Conservation (phyloP, 768 basidiomycete species). For the Trichaptum fuscoviolaceum region DNA sequence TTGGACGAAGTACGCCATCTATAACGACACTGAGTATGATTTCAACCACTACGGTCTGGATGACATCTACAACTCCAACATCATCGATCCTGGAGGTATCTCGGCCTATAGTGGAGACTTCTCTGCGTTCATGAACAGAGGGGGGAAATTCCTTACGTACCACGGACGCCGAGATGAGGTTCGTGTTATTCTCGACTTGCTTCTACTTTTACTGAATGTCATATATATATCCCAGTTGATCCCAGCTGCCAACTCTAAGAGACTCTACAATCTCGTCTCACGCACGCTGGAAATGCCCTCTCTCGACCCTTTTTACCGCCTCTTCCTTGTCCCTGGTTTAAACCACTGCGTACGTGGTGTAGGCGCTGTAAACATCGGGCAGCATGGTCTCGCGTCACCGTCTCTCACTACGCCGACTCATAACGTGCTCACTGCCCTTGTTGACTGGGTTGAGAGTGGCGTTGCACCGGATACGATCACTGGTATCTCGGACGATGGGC, state of each 20-base stretch:
- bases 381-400: conserved; percentile 17
- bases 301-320: conserved; percentile 26
- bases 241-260: conserved; percentile 22
- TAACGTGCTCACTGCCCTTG: conserved; percentile 6
- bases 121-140: conserved; percentile 11
- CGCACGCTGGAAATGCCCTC: conserved; percentile 16
- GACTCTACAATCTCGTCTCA: conserved; percentile 18
- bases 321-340: conserved; percentile 30
- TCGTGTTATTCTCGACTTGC: neutral
- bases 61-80: neutral
- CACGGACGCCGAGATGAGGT: conserved; percentile 13
- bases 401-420: conserved; percentile 3
- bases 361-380: conserved; percentile 24
- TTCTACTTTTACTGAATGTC: neutral
- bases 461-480: conserved; percentile 7
- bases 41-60: neutral
- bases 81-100: neutral
- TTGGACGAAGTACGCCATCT: conserved; percentile 3
- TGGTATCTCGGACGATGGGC: conserved; percentile 1
- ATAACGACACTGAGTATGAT: conserved; percentile 1
- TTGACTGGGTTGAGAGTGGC: conserved; percentile 10
- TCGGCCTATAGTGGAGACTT: conserved; percentile 11
- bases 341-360: conserved; percentile 24
- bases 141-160: conserved; percentile 18
- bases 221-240: conserved; percentile 21